phyloP scores from a whole-genome alignment of 2,329 filamentous ascomycete species.

The Sporothrix inflata region DNA sequence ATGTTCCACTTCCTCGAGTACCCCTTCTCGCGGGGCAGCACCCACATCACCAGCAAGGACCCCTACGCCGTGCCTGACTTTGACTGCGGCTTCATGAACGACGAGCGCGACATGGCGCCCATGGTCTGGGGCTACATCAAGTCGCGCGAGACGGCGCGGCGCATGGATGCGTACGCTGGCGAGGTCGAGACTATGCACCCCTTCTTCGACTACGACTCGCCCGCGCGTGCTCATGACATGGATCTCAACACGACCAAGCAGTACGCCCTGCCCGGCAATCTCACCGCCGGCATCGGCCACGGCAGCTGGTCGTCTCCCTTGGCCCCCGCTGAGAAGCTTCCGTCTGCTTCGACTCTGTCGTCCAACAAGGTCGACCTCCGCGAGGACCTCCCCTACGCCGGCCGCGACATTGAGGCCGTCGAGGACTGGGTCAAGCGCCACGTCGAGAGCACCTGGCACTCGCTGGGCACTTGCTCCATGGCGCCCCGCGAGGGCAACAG shows the following conservation, averaged over 20 bases:
- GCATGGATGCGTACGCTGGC: slow-evolving; percentile 77
- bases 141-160: slow-evolving; percentile 75
- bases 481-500: slow-evolving; percentile 75
- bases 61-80: slow-evolving; percentile 78
- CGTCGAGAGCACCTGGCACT: slow-evolving; percentile 77
- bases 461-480: slow-evolving; percentile 72
- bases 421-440: slow-evolving; percentile 73
- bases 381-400: slow-evolving; percentile 67
- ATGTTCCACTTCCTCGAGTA: slow-evolving; percentile 85
- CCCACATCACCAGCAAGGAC: slow-evolving; percentile 70
- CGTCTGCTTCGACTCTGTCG: slow-evolving; percentile 57
- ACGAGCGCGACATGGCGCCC: slow-evolving; percentile 80
- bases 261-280: slow-evolving; percentile 73
- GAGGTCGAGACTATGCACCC: slow-evolving; percentile 72
- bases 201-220: slow-evolving; percentile 71
- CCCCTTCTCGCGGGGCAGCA: slow-evolving; percentile 73
- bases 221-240: slow-evolving; percentile 71
- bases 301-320: slow-evolving; percentile 70
- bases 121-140: slow-evolving; percentile 88
- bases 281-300: slow-evolving; percentile 72
- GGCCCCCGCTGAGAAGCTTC: slow-evolving; percentile 54
- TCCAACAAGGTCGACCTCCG: slow-evolving; percentile 64
- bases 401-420: slow-evolving; percentile 64
- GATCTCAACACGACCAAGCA: slow-evolving; percentile 74
- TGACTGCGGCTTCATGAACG: slow-evolving; percentile 83